Conservation (phyloP, 2,329 filamentous ascomycete genomes). For the Nannizziopsis barbatae region DNA sequence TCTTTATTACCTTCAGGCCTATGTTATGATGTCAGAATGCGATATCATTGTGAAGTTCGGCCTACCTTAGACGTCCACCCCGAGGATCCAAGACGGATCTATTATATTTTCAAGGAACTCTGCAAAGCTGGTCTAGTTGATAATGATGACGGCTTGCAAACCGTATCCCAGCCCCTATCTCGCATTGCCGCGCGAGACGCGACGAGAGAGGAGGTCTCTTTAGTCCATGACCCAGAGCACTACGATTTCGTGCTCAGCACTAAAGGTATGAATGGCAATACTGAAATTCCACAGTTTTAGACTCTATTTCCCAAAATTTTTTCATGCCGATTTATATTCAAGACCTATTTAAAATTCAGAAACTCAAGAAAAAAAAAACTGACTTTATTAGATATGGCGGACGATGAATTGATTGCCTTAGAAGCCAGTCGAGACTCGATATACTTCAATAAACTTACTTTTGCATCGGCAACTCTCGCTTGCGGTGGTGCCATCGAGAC, state of each 20-base stretch:
- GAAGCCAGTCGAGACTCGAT: slow-evolving; percentile 63
- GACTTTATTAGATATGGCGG: slow-evolving; percentile 32
- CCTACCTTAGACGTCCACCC: slow-evolving; percentile 64
- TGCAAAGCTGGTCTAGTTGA: slow-evolving; percentile 70
- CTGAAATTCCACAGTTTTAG: slow-evolving; percentile 4
- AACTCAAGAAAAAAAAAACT: too few species aligned
- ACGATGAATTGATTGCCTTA: slow-evolving; percentile 56
- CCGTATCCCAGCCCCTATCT: slow-evolving; percentile 45
- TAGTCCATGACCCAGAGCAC: slow-evolving; percentile 67
- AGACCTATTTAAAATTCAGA: too few species aligned
- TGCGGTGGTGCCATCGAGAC: slow-evolving; percentile 93
- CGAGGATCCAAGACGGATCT: slow-evolving; percentile 85
- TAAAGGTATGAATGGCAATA: slow-evolving; percentile 36
- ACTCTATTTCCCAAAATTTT: not conserved
- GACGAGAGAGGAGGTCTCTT: slow-evolving; percentile 64
- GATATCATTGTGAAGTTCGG: slow-evolving; percentile 79
- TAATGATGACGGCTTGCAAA: slow-evolving; percentile 41
- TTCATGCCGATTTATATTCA: too few species aligned
- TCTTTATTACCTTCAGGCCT: slow-evolving; percentile 57
- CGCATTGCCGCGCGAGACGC: slow-evolving; percentile 71
- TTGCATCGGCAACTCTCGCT: slow-evolving; percentile 67
- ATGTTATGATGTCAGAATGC: slow-evolving; percentile 92
- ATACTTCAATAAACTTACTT: slow-evolving; percentile 74
- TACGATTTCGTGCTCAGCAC: slow-evolving; percentile 63
- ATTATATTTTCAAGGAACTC: slow-evolving; percentile 83